phyloP scores from a whole-genome alignment of 768 basidiomycete genomes.

The Hydnomerulius pinastri region DNA sequence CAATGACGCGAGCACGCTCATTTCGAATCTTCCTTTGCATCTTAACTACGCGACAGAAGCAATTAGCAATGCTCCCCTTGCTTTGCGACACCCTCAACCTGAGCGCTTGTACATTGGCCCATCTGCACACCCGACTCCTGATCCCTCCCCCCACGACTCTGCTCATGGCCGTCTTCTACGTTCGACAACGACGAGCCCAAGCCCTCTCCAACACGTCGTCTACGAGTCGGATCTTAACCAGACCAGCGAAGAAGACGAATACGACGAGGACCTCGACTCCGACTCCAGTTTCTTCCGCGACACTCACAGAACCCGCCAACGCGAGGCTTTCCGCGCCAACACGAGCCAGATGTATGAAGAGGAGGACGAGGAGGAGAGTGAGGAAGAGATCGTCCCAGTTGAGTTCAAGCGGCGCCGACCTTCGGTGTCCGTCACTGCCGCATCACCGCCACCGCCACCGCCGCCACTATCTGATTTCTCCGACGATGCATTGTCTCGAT shows the following conservation, averaged over 20 bases:
- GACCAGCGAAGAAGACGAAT: constrained; percentile 32
- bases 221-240: constrained; percentile 33
- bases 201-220: constrained; percentile 39
- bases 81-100: constrained; percentile 33
- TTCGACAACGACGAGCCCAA: constrained; percentile 38
- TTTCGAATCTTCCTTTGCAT: constrained; percentile 38
- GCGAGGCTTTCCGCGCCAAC: constrained; percentile 30
- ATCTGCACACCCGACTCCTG: constrained; percentile 24
- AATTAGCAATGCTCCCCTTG: constrained; percentile 17
- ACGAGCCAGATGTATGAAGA: constrained; percentile 34
- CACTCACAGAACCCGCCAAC: constrained; percentile 25
- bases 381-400: constrained; percentile 36
- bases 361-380: constrained; percentile 37
- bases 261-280: constrained; percentile 33
- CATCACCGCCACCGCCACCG: constrained; percentile 26
- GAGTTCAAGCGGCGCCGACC: constrained; percentile 38
- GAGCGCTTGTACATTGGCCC: constrained; percentile 26
- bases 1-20: constrained; percentile 31
- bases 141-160: constrained; percentile 24
- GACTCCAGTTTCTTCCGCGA: constrained; percentile 37
- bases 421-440: constrained; percentile 29
- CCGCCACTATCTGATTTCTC: constrained; percentile 19
- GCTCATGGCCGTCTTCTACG: constrained; percentile 27
- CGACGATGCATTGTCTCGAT: constrained; percentile 13
- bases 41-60: constrained; percentile 26